These are phyloP conservation scores for Pyrenophora teres DNA, from an alignment of 2,329 filamentous ascomycete species.

Conservation along the genomic window DNA sequence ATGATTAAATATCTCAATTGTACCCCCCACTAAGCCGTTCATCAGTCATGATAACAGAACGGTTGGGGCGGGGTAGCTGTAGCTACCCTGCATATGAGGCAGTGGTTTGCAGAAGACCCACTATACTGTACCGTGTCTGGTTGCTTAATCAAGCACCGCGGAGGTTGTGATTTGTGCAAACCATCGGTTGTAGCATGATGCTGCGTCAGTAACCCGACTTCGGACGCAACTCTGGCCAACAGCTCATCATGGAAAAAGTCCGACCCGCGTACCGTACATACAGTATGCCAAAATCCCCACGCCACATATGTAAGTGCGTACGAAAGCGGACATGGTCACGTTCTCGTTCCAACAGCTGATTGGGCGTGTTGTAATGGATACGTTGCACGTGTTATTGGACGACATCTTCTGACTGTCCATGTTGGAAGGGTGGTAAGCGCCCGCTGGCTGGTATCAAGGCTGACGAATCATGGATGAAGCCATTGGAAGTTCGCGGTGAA, in stretches of 20 bases:
- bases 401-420: no score
- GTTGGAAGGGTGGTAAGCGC: no score
- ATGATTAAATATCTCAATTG: constrained; percentile 26
- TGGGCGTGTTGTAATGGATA: background rate
- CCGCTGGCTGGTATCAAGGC: no score
- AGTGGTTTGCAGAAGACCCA: constrained; percentile 9
- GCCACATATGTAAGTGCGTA: background rate
- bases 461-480: no score
- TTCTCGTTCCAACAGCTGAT: background rate
- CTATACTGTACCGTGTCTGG: constrained; percentile 6
- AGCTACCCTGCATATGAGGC: constrained; percentile 13
- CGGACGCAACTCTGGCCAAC: constrained; percentile 5
- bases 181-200: background rate
- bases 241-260: background rate
- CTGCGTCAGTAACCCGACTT: constrained; percentile 1
- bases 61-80: constrained; percentile 37
- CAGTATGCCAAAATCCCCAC: background rate
- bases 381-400: no score
- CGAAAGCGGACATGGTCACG: background rate
- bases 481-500: background rate
- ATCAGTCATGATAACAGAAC: constrained; percentile 25
- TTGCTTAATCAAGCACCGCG: constrained; percentile 4
- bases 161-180: constrained; percentile 12
- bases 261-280: background rate
- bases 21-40: constrained; percentile 8